Evolutionary conservation across 2,329 filamentous ascomycete genomes (phyloP), one percentile per base, ranked within the genome.

Genomic region (Fusarium scirpi): DNA sequence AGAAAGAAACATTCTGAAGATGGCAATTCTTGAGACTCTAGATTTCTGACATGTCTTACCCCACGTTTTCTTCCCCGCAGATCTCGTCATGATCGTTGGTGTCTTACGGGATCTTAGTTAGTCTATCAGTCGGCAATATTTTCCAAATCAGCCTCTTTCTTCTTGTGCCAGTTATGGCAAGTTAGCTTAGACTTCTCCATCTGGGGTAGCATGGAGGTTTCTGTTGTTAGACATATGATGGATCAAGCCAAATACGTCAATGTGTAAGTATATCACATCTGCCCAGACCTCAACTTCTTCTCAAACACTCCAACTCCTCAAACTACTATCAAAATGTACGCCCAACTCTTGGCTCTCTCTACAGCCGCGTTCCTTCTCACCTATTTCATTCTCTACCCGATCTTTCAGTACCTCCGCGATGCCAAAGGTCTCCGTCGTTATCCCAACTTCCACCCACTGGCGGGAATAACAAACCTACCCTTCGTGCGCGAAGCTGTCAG

Each of bases 371-470:
- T 53, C 2, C 11, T 72, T 2, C 29, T 72, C 24, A 20, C 15
- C 12, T 74, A 68, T n/a, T 70, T 74, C 30, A 41, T 74, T 15
- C 7, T 74, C 29, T 65, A 59, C 3, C 72, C 67, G 3, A 27
- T 71, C n/a, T 24, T 71, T 1, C 52, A 34, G 11, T 75, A 75
- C 29, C 48, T 72, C 13, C 56, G 29, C 13, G 72, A 83, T 91
- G 52, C 74, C n/a, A 81, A 76, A 5, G 78, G 78, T 2, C 66
- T 76, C 4, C 57, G 75, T 2, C 58, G 62, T 6, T 76, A 72
- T 32, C 73, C 72, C 13, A 62, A 51, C 58, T 69, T 75, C n/a
- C 69, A 74, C 20, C 59, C 67, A 2, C n/a, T 76, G 11, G 65
- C 67, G 1, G 73, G 73, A 18, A 62, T 75, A 30, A 66, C 66